Evolutionary conservation across 1,139 yeast genomes (phyloP).

Genomic region (Geotrichum aggregatum): DNA sequence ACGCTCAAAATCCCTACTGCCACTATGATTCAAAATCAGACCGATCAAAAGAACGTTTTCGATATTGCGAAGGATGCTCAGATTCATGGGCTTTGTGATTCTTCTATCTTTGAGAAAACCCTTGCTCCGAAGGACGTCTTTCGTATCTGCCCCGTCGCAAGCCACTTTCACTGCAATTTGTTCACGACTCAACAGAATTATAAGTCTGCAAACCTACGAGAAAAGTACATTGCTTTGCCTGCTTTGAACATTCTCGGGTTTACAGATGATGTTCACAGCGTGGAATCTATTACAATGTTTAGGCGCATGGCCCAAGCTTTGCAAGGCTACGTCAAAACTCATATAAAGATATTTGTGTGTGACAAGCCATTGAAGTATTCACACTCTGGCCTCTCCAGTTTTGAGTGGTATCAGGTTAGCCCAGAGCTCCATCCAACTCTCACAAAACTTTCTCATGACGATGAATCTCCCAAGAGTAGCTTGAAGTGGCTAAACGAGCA

Average conservation of each 20-base stretch:
- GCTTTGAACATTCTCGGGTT: not conserved
- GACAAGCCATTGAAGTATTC: not conserved
- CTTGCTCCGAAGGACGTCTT: not conserved
- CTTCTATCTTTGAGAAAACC: not conserved
- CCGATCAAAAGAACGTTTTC: not conserved
- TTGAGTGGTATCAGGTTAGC: not conserved
- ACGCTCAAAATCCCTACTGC: slow-evolving; percentile 3
- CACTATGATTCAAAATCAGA: not conserved
- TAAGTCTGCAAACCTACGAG: not conserved
- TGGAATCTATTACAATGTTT: not conserved
- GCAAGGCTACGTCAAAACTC: not conserved
- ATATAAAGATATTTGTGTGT: not conserved
- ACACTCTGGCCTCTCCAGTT: not conserved
- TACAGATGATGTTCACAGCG: not conserved
- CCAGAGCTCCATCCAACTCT: not conserved
- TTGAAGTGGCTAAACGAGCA: not conserved
- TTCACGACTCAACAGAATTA: not conserved
- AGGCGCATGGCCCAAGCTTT: not conserved
- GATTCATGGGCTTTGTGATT: not conserved
- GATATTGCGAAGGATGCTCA: not conserved
- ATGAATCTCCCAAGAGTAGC: not conserved
- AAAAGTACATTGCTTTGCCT: not conserved
- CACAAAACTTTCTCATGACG: not conserved
- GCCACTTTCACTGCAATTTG: not conserved
- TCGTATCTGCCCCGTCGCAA: not conserved